These are phyloP conservation scores for Sporothrix humicola DNA, from an alignment of 2,329 filamentous ascomycete species.

Conservation along the genomic window DNA sequence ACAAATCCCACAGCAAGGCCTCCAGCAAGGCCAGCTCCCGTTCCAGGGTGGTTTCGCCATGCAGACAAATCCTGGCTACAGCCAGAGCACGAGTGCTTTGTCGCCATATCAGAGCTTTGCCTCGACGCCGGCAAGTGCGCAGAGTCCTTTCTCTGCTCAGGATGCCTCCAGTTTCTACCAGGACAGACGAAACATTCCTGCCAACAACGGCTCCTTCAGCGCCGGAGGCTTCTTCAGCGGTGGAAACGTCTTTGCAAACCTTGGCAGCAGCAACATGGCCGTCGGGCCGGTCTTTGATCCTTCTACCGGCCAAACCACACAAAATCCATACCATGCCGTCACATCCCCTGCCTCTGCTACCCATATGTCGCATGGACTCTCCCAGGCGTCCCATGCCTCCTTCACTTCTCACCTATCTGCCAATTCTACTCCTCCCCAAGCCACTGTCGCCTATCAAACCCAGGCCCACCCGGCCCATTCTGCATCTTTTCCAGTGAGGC, in stretches of 20 bases:
- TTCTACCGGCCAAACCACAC: conserved; percentile 9
- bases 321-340: not conserved
- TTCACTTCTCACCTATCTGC: not conserved
- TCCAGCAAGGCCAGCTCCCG: not conserved
- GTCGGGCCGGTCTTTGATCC: conserved; percentile 6
- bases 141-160: not conserved
- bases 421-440: not conserved
- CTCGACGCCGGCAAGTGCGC: not conserved
- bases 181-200: not conserved
- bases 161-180: not conserved
- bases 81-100: not conserved
- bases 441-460: not conserved
- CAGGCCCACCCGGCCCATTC: not conserved
- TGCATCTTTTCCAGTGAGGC: not conserved
- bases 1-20: not conserved
- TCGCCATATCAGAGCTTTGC: not conserved
- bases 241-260: not conserved
- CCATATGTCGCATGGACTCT: not conserved
- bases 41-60: not conserved
- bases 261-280: not conserved
- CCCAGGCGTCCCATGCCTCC: not conserved
- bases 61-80: not conserved
- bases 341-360: conserved; percentile 9
- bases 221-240: not conserved
- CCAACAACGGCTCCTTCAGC: conserved; percentile 3